Percentiles rank a stretch among this genome's conserved stretches.
Evolutionary conservation across 139 green algal species (phyloP).

Genomic region (Asterochloris erici): DNA sequence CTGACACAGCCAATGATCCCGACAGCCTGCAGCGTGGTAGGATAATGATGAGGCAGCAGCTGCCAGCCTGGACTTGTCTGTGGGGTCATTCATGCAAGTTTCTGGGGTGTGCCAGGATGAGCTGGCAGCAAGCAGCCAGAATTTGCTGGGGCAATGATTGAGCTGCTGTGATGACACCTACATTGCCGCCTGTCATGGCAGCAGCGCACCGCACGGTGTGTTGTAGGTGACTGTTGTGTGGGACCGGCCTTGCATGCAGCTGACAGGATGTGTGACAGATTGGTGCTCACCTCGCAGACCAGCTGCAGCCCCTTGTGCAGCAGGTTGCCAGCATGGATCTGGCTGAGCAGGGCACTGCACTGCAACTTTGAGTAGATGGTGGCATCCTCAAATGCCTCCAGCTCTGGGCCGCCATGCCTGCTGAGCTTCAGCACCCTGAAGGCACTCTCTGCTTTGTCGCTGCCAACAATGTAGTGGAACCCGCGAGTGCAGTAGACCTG

Average conservation of each 20-base stretch:
- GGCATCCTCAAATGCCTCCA: conserved; percentile 56
- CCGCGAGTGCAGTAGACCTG: conserved; percentile 14
- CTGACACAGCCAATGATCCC: conserved; percentile 78
- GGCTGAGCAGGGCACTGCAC: conserved; percentile 38
- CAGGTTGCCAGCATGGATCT: conserved; percentile 46
- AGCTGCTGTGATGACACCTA: neutral
- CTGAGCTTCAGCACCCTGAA: conserved; percentile 54
- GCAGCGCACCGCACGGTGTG: neutral
- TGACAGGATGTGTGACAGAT: neutral
- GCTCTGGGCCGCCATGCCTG: conserved; percentile 13
- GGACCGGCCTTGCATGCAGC: neutral
- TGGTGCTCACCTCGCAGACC: conserved; percentile 12
- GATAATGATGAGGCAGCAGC: neutral
- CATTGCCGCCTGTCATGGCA: neutral
- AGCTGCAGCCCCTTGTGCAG: conserved; percentile 40
- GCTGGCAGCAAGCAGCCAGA: neutral
- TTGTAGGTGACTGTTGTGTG: neutral
- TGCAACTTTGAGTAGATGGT: conserved; percentile 50
- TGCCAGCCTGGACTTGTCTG: neutral
- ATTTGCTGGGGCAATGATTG: neutral
- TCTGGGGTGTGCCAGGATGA: neutral
- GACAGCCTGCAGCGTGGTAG: conserved; percentile 44
- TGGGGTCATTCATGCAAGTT: neutral
- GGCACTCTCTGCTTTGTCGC: conserved; percentile 33
- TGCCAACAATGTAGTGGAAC: conserved; percentile 48